Evolutionary conservation across 208 protist species (phyloP), one percentile per base, ranked within the genome.

Genomic region (Crithidia fasciculata): DNA sequence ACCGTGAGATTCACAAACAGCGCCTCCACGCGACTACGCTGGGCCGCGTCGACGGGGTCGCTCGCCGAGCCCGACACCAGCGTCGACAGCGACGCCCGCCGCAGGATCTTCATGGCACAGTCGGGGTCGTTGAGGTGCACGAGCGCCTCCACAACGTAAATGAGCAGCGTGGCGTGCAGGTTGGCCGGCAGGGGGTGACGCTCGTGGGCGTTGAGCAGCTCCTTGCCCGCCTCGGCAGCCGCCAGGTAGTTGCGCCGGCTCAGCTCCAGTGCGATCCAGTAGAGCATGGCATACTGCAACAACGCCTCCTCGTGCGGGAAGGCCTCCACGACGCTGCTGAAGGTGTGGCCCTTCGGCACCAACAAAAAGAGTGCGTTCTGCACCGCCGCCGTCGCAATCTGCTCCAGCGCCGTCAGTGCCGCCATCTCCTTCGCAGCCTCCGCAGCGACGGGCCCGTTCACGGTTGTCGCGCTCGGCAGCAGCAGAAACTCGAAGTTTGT

Each of bases 331-430:
- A 87, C 85, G 64, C 72, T 82, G 77, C 73, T 67, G 64, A 83
- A 84, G 56, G 71, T 90, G 76, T 89, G 72, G n/a, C 84, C 82
- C 43, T 78, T 76, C 16, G 92, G 88, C 36, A 95, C 63, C 8
- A 95, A 71, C 16, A 96, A 84, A 50, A 91, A 87, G 61, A 96
- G 82, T 5, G 92, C 89, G 69, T 96, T 96, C 80, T 91, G 90
- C 49, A 95, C 64, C 4, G 90, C 88, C 18, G 65, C 70, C 52
- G 83, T 73, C 2, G 87, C 86, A 37, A 92, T 80, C 43, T 83
- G 73, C 62, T 92, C 86, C 50, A 90, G 55, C 9, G 76, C 75
- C 6, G 80, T 40, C 65, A 80, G 53, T 36, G 72, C 53, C 65
- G 71, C 58, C 44, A 72, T n/a, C 28, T 82, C 75, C 68, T 72